These are phyloP conservation scores for Chrysosporium queenslandicum DNA, from an alignment of 2,329 filamentous ascomycete genomes.

Conservation along the genomic window DNA sequence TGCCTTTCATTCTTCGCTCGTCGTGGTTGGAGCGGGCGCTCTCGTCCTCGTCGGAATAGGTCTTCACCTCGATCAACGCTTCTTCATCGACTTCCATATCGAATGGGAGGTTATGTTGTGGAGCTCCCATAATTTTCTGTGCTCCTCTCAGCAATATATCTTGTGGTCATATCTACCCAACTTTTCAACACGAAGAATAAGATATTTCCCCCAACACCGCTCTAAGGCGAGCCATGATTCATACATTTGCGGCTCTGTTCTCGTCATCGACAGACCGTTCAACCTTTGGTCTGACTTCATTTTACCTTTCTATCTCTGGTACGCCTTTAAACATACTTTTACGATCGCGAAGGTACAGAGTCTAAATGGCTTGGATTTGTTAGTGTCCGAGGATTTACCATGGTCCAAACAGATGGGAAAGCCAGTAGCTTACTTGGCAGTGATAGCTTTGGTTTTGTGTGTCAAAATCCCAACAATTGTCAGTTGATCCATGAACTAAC, in stretches of 20 bases:
- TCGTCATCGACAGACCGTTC: too few relatives aligned
- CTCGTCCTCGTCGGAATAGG: background rate
- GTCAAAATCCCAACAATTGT: too few relatives aligned
- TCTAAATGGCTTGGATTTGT: too few relatives aligned
- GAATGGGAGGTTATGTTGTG: background rate
- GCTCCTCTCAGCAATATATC: background rate
- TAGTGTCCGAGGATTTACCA: too few relatives aligned
- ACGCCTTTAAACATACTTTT: too few relatives aligned
- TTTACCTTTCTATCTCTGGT: too few relatives aligned
- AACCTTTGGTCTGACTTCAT: too few relatives aligned
- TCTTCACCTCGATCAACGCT: background rate
- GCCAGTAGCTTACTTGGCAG: too few relatives aligned
- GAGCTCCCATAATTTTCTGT: background rate
- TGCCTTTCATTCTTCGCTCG: background rate
- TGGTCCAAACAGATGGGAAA: too few relatives aligned
- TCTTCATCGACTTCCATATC: background rate
- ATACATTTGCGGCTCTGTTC: background rate
- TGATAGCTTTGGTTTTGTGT: too few relatives aligned
- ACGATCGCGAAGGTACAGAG: too few relatives aligned
- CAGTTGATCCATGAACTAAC: too few relatives aligned
- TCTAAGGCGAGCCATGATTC: background rate
- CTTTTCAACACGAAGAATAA: background rate
- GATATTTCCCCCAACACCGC: background rate
- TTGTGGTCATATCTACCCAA: background rate
- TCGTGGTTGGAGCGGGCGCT: background rate